A percentile compares a stretch with the other conserved stretches of the same genome.
These are phyloP conservation scores for Cytospora schulzeri DNA, from an alignment of 2,329 filamentous ascomycete species.

Conservation along the genomic window DNA sequence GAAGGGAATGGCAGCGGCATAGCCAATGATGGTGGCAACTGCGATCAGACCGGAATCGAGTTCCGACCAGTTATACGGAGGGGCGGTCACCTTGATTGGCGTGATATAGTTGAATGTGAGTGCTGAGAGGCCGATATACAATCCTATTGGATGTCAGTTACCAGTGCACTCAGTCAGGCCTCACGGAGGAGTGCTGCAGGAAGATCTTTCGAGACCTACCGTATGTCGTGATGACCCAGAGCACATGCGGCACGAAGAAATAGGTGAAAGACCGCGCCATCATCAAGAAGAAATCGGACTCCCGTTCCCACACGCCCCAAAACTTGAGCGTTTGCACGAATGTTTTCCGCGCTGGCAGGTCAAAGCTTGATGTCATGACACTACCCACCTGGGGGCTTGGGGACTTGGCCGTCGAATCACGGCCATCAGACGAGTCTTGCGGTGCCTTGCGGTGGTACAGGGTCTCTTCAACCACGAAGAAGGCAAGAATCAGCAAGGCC, in stretches of 20 bases:
- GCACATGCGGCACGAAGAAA: constrained; percentile 49
- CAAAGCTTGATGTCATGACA: background rate
- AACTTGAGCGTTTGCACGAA: constrained; percentile 46
- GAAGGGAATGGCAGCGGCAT: constrained; percentile 46
- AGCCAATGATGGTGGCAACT: constrained; percentile 42
- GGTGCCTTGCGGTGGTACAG: constrained; percentile 33
- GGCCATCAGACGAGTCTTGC: constrained; percentile 12
- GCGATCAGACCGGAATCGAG: constrained; percentile 49
- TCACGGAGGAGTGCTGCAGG: too few relatives aligned
- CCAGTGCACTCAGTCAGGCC: background rate
- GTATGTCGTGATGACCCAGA: constrained; percentile 53
- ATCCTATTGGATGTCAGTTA: constrained; percentile 31
- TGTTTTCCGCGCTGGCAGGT: constrained; percentile 42
- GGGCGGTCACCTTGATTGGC: constrained; percentile 47
- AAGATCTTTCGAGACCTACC: constrained; percentile 33
- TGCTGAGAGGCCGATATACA: constrained; percentile 52
- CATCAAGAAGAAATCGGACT: constrained; percentile 48
- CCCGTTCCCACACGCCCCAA: constrained; percentile 45
- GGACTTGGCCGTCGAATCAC: constrained; percentile 25
- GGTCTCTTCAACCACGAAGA: constrained; percentile 40
- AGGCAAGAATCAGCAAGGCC: constrained; percentile 35
- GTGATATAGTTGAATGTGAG: constrained; percentile 54
- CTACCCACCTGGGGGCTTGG: background rate
- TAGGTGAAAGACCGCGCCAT: constrained; percentile 50
- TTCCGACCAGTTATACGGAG: constrained; percentile 50